Evolutionary conservation across 2,329 filamentous ascomycete genomes (phyloP), one percentile per base, ranked within the genome.

Genomic region (Cercospora brassicicola): DNA sequence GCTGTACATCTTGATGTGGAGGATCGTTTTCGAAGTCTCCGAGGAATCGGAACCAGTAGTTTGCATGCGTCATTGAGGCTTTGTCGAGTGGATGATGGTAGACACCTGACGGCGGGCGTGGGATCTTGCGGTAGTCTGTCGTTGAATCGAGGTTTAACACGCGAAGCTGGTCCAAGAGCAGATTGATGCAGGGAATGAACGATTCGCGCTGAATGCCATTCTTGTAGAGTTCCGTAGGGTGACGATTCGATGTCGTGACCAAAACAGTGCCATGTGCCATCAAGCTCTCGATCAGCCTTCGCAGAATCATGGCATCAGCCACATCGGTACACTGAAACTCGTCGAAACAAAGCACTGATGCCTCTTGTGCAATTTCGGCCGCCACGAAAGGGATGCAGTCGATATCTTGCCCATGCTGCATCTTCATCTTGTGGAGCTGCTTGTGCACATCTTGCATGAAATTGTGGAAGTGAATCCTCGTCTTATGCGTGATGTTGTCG

Each of bases 251-350:
- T 0, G 95, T 99, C 6, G 95, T 98, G 33, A 99, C 91, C 62
- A 99, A 86, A 15, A 98, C 94, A 2, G 97, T 93, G n/a, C 95
- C 95, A 76, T 98, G 94, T 3, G 92, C 91, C 93, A 98, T 97
- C 65, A 99, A 87, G 1, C 88, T 87, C 80, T 98, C 94, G 8
- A 99, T 88, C 5, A 99, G 84, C 71, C 91, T 84, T 60, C 95
- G 87, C 73, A 99, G 79, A 74, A 99, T 99, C 95, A 99, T 99
- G 74, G 95, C 95, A 82, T 98, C 94, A 15, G 95, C 95, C 33
- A 99, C 94, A 81, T 99, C 95, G 45, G 95, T 99, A 78, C 94
- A 97, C 79, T 99, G 95, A 77, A 99, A 99, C 82, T 99, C 95
- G 80, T 99, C 95, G 78, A 99, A 99, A 80, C 95, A 99, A 48